A percentile compares a stretch with the other conserved stretches of the same genome.
phyloP scores from a whole-genome alignment of 148 eudicot genomes.

The Vaccinium darrowii region DNA sequence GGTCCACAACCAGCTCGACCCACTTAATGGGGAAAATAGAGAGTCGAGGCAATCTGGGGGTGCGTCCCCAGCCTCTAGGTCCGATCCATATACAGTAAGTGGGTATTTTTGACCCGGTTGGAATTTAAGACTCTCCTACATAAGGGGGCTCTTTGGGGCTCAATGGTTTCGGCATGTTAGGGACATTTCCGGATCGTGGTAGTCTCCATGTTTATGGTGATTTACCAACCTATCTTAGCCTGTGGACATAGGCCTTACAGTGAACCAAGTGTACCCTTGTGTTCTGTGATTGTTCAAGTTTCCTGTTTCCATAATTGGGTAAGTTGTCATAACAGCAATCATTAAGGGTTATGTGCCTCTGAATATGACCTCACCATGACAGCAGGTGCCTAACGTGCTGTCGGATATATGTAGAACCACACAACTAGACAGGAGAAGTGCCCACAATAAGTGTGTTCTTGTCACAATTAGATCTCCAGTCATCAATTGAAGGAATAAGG shows the following conservation, averaged over 20 bases:
- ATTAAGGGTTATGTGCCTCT: neutral
- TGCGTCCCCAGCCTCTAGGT: neutral
- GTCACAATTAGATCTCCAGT: neutral
- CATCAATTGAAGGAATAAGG: neutral
- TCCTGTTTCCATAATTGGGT: neutral
- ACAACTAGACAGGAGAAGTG: neutral
- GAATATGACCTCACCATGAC: neutral
- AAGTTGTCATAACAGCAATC: neutral
- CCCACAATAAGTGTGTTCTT: neutral
- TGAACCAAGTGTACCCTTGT: neutral
- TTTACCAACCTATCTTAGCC: neutral
- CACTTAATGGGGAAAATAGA: neutral
- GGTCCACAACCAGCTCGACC: neutral
- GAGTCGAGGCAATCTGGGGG: neutral
- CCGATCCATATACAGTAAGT: neutral
- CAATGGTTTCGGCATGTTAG: neutral
- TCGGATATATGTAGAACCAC: neutral
- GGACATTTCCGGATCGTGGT: neutral
- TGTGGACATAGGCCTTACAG: neutral
- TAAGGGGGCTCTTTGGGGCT: neutral
- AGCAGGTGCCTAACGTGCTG: neutral
- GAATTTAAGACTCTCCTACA: neutral
- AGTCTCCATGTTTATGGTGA: neutral
- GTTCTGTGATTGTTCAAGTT: neutral
- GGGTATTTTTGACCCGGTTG: neutral